Percentiles rank a stretch among this genome's conserved stretches.
Evolutionary conservation across 2,329 filamentous ascomycete genomes (phyloP).

Genomic region (Gaeumannomyces tritici): DNA sequence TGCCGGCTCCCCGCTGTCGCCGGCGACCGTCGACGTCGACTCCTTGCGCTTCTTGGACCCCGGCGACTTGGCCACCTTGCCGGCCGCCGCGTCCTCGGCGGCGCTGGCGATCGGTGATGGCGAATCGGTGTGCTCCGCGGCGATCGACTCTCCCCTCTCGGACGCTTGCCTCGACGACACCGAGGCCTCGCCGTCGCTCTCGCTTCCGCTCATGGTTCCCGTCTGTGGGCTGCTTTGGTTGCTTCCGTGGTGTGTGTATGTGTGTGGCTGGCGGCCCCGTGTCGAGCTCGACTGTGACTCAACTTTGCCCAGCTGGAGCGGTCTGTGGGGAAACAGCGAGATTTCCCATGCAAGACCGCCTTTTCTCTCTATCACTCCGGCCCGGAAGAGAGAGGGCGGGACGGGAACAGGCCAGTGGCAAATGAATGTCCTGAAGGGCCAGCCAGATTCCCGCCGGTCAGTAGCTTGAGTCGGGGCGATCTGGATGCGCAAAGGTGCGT

Average conservation of each 20-base stretch:
- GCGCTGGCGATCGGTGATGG: neutral
- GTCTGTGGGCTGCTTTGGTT: neutral
- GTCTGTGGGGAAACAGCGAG: neutral
- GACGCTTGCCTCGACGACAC: slow-evolving; percentile 3
- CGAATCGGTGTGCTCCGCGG: neutral
- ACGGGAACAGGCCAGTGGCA: neutral
- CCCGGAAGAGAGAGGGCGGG: neutral
- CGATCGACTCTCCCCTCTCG: neutral
- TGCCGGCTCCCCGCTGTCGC: slow-evolving; percentile 19
- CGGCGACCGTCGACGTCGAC: slow-evolving; percentile 10
- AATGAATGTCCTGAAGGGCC: neutral
- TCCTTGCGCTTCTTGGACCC: slow-evolving; percentile 6
- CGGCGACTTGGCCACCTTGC: slow-evolving; percentile 6
- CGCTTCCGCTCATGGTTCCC: slow-evolving; percentile 4
- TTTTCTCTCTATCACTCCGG: neutral
- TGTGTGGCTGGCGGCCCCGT: neutral
- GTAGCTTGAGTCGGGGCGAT: neutral
- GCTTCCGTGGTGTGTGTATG: neutral
- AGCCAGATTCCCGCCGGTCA: neutral
- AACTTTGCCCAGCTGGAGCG: neutral
- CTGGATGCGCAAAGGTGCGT: neutral
- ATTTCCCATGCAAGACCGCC: neutral
- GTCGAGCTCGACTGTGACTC: neutral
- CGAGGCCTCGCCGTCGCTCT: slow-evolving; percentile 7
- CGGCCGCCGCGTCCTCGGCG: neutral